Evolutionary conservation across 257 asterid species (phyloP).

Genomic region (Fraxinus americana): DNA sequence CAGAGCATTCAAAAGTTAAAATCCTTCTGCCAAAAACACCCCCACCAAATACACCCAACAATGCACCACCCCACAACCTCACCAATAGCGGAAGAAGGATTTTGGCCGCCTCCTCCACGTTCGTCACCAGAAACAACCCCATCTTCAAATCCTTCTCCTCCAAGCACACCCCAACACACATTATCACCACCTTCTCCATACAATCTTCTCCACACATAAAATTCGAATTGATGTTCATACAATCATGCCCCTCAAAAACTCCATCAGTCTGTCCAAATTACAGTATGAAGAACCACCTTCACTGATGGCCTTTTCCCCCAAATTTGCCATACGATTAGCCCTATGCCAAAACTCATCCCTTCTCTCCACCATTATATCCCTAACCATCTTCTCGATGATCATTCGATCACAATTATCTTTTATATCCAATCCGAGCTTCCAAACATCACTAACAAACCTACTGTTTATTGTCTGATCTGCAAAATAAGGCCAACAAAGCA

Average conservation of each 20-base stretch:
- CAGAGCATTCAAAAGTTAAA: too few relatives aligned
- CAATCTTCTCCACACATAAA: too few relatives aligned
- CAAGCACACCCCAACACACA: too few relatives aligned
- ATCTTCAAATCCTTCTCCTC: too few relatives aligned
- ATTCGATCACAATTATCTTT: slow-evolving; percentile 53
- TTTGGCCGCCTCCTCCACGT: too few relatives aligned
- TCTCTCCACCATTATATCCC: slow-evolving; percentile 53
- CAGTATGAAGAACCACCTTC: slow-evolving; percentile 52
- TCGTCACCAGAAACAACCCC: too few relatives aligned
- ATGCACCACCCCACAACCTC: too few relatives aligned
- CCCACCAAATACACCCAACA: too few relatives aligned
- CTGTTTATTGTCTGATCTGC: slow-evolving; percentile 57
- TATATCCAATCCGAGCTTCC: slow-evolving; percentile 63
- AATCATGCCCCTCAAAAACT: not conserved
- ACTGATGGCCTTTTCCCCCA: slow-evolving; percentile 33
- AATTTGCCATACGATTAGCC: slow-evolving; percentile 37
- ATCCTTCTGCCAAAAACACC: too few relatives aligned
- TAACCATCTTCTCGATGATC: slow-evolving; percentile 47
- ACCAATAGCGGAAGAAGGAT: too few relatives aligned
- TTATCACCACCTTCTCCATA: too few relatives aligned
- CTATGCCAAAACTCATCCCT: slow-evolving; percentile 43
- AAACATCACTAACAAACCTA: slow-evolving; percentile 50
- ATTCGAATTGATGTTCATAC: not conserved
- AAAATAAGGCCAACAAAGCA: slow-evolving; percentile 62
- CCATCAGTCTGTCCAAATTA: slow-evolving; percentile 37